These are phyloP conservation scores for Penicillium sclerotiorum DNA, from an alignment of 2,329 filamentous ascomycete genomes.

Conservation along the genomic window DNA sequence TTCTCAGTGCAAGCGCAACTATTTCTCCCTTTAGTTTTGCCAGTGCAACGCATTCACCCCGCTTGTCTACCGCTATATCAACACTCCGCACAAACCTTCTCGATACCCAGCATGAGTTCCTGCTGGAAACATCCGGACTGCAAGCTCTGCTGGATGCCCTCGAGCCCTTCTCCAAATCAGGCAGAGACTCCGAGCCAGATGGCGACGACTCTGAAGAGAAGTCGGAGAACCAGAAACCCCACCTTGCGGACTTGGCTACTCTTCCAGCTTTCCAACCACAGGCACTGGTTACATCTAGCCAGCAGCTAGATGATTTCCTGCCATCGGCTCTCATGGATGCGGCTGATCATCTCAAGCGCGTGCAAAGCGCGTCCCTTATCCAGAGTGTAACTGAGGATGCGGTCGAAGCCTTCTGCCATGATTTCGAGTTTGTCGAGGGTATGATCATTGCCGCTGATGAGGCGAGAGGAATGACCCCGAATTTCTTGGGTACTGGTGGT, in stretches of 20 bases:
- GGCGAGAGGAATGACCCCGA: slow-evolving; percentile 38
- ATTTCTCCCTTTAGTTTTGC: slow-evolving; percentile 61
- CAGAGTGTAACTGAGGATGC: slow-evolving; percentile 80
- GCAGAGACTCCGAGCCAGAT: slow-evolving; percentile 15
- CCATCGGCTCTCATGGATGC: slow-evolving; percentile 93
- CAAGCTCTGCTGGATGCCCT: slow-evolving; percentile 64
- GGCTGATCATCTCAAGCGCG: slow-evolving; percentile 72
- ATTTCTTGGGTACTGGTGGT: slow-evolving; percentile 30
- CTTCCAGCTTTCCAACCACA: slow-evolving; percentile 62
- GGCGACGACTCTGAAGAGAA: slow-evolving; percentile 13
- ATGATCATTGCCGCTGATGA: slow-evolving; percentile 64
- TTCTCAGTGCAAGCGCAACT: slow-evolving; percentile 43
- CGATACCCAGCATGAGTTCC: slow-evolving; percentile 70
- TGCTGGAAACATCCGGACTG: slow-evolving; percentile 75
- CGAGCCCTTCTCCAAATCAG: slow-evolving; percentile 38
- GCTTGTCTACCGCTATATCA: slow-evolving; percentile 57
- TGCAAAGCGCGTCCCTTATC: slow-evolving; percentile 73
- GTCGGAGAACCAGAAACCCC: slow-evolving; percentile 40
- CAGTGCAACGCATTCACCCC: slow-evolving; percentile 58
- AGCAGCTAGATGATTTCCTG: slow-evolving; percentile 83
- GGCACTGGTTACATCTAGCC: slow-evolving; percentile 67
- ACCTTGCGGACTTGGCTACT: slow-evolving; percentile 58
- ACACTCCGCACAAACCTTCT: slow-evolving; percentile 56
- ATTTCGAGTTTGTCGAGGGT: slow-evolving; percentile 74
- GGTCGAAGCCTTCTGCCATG: slow-evolving; percentile 77